Percentiles rank a stretch among this genome's conserved stretches.
Evolutionary conservation across 1,284 basidiomycete genomes (phyloP).

Genomic region (Cutaneotrichosporon cutaneum): DNA sequence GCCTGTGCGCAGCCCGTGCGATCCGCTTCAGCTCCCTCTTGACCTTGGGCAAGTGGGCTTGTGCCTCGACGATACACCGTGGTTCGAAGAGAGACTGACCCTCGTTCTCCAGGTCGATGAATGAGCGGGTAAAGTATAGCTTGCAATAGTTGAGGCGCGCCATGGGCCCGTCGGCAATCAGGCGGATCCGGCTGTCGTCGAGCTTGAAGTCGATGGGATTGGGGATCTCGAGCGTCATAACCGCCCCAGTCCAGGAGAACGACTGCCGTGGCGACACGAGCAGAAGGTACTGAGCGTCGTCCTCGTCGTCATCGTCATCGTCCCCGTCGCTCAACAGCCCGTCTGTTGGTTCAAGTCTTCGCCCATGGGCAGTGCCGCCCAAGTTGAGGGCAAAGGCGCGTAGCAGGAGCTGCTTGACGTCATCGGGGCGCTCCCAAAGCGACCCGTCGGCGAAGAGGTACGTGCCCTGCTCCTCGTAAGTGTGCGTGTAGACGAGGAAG

Average conservation of each 20-base stretch:
- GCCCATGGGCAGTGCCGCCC: constrained; percentile 11
- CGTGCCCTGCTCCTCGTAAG: constrained; percentile 85
- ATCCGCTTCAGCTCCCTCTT: constrained; percentile 91
- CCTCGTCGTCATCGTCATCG: constrained; percentile 52
- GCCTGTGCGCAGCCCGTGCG: constrained; percentile 77
- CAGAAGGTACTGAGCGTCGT: constrained; percentile 67
- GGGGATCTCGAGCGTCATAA: constrained; percentile 65
- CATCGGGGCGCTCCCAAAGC: constrained; percentile 78
- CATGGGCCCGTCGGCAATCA: constrained; percentile 84
- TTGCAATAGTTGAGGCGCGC: constrained; percentile 74
- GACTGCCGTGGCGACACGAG: constrained; percentile 80
- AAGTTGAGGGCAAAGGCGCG: constrained; percentile 67
- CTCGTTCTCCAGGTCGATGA: constrained; percentile 54
- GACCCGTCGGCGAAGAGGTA: constrained; percentile 85
- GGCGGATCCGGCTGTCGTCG: constrained; percentile 76
- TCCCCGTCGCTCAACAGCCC: constrained; percentile 62
- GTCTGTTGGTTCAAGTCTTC: constrained; percentile 35
- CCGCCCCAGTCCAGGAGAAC: constrained; percentile 88
- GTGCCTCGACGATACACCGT: constrained; percentile 67
- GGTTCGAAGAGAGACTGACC: constrained; percentile 44
- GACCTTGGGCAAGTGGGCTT: constrained; percentile 86
- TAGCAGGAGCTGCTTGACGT: constrained; percentile 76
- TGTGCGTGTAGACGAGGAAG: constrained; percentile 89
- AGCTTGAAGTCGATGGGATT: constrained; percentile 70
- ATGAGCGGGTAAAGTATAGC: constrained; percentile 68